phyloP scores from a whole-genome alignment of 75 land plant genomes.

The Adiantum capillusveneris region DNA sequence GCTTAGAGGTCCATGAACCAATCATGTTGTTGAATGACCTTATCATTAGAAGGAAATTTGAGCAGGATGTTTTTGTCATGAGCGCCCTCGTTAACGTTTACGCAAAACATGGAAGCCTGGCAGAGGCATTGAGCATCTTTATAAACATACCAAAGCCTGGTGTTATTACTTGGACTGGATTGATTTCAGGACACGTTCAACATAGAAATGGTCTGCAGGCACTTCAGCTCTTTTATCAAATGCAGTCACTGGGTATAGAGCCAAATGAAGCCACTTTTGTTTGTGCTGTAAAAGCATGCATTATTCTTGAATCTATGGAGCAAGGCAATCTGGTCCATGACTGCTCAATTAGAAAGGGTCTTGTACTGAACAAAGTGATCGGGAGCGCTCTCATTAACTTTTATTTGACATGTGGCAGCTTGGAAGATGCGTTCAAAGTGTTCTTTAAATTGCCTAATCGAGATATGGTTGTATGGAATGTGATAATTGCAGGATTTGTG shows the following conservation, averaged over 20 bases:
- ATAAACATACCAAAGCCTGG: constrained; percentile 1
- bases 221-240: constrained; percentile 1
- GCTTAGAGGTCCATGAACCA: neutral
- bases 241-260: neutral
- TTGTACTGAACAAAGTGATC: constrained; percentile 8
- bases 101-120: constrained; percentile 13
- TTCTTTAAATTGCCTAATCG: constrained; percentile 12
- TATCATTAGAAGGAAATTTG: neutral
- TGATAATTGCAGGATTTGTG: constrained; percentile 12
- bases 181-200: constrained; percentile 12
- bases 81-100: constrained; percentile 9
- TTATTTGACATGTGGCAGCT: constrained; percentile 17
- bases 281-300: constrained; percentile 15
- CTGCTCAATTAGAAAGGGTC: constrained; percentile 7
- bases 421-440: constrained; percentile 2
- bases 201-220: constrained; percentile 4
- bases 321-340: constrained; percentile 11
- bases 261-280: constrained; percentile 13
- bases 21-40: neutral
- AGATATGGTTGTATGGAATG: constrained; percentile 16
- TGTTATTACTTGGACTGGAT: constrained; percentile 16
- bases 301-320: neutral
- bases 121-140: constrained; percentile 4
- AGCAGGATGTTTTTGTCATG: constrained; percentile 10
- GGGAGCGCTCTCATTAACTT: constrained; percentile 13